Evolutionary conservation across 805 yeast species (phyloP), one percentile per base, ranked within the genome.

Genomic region (Pichia cabralensis): DNA sequence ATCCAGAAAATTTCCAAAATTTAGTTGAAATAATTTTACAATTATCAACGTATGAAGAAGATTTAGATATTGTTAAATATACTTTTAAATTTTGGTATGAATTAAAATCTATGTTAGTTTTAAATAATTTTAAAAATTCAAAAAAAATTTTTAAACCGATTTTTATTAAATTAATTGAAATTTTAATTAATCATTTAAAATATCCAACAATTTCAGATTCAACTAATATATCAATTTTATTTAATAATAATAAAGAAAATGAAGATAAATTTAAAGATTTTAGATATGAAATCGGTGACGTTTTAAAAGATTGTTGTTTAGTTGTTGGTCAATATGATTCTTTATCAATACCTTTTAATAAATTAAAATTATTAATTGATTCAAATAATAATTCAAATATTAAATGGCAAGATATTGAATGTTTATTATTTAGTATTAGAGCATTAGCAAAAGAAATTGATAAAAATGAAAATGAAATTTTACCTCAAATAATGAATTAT

Each of bases 211-310:
- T 49, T 2, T 48, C 55, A 5, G 36, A 43, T 29, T 64, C 62
- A 11, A 60, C 58, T 6, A 55, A 55, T 24, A 53, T 57, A n/a
- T 50, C 47, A 10, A 68, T 64, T 33, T 52, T 76, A 14, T 89
- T 89, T 48, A 67, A 67, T 18, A 68, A 69, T 28, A 85, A 82
- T 49, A 67, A 64, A 44, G 96, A 85, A 52, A 80, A 74, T 36
- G 95, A 86, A 52, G 98, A 94, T 52, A 83, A 85, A 56, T 92
- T 92, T 55, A 77, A 83, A 49, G 94, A 85, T 39, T 92, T 89
- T 59, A 70, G 99, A 50, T 92, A 92, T 58, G 95, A 85, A 37
- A 83, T 92, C 82, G 97, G 97, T 25, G 97, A 92, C 55, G 95
- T 89, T n/a, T 62, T 92, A 41, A 94, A 94, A 52, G 95, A 86